Conservation (phyloP, 129 eudicot species). For the Pseudognaphalium luteoalbum region DNA sequence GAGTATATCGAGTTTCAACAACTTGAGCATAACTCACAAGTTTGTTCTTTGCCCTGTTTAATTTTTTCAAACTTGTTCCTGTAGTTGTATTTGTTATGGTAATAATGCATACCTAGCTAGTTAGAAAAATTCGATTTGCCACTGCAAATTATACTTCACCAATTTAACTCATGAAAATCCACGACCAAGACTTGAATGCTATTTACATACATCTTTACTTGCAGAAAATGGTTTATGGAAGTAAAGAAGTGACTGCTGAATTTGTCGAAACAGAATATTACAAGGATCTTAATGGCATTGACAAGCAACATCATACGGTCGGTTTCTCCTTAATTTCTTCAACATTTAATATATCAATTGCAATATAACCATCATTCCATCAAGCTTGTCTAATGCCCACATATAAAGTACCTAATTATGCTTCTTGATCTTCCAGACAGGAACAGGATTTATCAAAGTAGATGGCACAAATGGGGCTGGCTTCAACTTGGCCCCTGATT, state of each 20-base stretch:
- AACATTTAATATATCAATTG: neutral
- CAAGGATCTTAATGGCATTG: conserved; percentile 71
- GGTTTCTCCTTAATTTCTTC: conserved; percentile 33
- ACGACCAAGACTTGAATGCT: too few species aligned
- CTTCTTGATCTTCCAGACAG: conserved; percentile 58
- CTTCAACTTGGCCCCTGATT: conserved; percentile 51
- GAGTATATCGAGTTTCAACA: conserved; percentile 61
- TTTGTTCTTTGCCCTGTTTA: conserved; percentile 9
- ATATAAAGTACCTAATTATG: neutral
- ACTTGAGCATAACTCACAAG: conserved; percentile 80
- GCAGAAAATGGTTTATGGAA: conserved; percentile 67
- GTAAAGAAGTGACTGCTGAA: conserved; percentile 59
- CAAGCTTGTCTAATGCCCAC: neutral
- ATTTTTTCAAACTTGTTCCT: too few species aligned
- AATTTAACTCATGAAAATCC: too few species aligned
- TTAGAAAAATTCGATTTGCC: too few species aligned
- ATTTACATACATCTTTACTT: neutral
- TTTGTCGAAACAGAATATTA: conserved; percentile 91
- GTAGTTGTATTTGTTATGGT: too few species aligned
- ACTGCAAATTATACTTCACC: too few species aligned
- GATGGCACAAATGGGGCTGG: conserved; percentile 43
- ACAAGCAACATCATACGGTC: conserved; percentile 97
- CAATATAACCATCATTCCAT: neutral
- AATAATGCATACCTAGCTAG: too few species aligned
- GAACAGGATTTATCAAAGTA: conserved; percentile 88